Conservation (phyloP, 768 basidiomycete species). For the Serendipita sp. region DNA sequence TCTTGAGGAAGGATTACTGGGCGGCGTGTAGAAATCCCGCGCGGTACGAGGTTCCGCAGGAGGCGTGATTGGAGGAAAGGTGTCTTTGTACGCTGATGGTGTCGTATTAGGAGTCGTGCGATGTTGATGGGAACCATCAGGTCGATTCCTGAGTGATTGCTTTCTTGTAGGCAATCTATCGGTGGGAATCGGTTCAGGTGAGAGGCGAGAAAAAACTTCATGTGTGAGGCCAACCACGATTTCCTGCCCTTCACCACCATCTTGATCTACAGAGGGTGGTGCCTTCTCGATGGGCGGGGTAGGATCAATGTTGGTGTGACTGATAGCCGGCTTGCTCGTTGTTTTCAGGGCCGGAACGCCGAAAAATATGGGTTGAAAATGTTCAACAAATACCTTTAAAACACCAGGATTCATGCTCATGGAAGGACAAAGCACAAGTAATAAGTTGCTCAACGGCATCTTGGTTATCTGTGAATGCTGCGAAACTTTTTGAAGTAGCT, state of each 20-base stretch:
- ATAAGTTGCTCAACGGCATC: conserved; percentile 83
- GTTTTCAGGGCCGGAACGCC: not conserved
- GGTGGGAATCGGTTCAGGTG: not conserved
- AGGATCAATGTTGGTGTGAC: not conserved
- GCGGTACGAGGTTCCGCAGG: not conserved
- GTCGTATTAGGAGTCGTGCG: not conserved
- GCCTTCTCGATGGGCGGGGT: not conserved
- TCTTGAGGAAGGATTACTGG: too few relatives aligned
- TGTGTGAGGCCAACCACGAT: not conserved
- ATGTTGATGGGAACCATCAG: not conserved
- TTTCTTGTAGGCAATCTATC: not conserved
- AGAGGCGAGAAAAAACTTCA: not conserved
- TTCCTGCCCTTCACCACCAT: not conserved
- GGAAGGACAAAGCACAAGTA: conserved; percentile 79
- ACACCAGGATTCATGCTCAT: conserved; percentile 62
- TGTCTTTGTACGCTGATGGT: not conserved
- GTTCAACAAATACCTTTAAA: conserved; percentile 35
- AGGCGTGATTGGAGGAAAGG: not conserved
- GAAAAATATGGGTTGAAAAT: not conserved
- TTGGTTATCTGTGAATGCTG: conserved; percentile 55
- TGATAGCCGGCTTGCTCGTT: not conserved
- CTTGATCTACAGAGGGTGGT: not conserved
- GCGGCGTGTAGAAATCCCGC: not conserved
- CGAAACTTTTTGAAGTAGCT: conserved; percentile 64
- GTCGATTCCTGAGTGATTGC: not conserved